Evolutionary conservation across 2,329 filamentous ascomycete genomes (phyloP), one percentile per base, ranked within the genome.

Genomic region (Epichloe coenophiala): DNA sequence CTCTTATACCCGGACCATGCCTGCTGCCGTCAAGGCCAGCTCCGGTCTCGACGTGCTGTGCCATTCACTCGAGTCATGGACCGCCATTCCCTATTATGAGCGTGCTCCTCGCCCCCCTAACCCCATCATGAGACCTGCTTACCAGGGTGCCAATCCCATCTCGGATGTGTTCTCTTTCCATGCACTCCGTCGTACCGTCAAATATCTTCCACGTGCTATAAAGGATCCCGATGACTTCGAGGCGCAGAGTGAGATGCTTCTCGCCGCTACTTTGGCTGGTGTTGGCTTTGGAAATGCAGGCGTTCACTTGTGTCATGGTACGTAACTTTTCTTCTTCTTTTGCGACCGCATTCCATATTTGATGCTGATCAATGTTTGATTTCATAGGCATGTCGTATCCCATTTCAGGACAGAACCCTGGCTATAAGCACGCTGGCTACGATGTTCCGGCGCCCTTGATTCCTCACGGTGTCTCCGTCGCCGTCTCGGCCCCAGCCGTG

Each of bases 251-350:
- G 83, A 97, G 67, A 98, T 98, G 94, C 76, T 98, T 33, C 79
- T 98, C 19, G 93, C 93, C 2, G 86, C 93, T 1, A 98, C 93
- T 0, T 73, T 98, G 2, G 93, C 94, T 0, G 93, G 93, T 44
- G 89, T 98, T 3, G 93, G 93, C 0, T 98, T 98, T 65, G 93
- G 94, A 19, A 98, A 98, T 61, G 94, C 94, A 1, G 93, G 94
- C 47, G 93, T 98, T 2, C 93, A 98, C 70, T 74, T 81, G 43
- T 81, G 78, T 56, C 78, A 81, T 56, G 78, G 76, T 77, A 63
- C 48, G 74, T 64, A 23, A 35, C 27, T 11, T 41, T 31, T 5
- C 31, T 12, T 21, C 33, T 5, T 11, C 19, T 23, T 37, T 17
- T 37, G 13, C 15, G 3, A 31, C 27, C 1, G 27, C 36, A 23